A percentile compares a stretch with the other conserved stretches of the same genome.
Evolutionary conservation across 495 filamentous ascomycete species (phyloP).

Genomic region (Annulohypoxylon nitens): DNA sequence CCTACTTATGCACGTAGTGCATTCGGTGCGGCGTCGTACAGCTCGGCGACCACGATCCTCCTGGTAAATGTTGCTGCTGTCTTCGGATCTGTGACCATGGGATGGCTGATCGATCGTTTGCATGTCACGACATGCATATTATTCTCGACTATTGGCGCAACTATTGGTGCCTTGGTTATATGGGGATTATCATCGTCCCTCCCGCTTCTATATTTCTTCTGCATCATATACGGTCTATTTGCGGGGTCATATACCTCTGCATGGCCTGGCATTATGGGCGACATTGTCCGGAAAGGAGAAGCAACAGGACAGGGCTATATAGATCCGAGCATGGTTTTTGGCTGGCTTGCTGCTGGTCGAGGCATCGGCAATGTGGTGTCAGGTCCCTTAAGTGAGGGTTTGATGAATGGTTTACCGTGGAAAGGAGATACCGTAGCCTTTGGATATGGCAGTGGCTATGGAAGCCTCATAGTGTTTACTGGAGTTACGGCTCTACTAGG

Average conservation of each 20-base stretch:
- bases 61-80: slow-evolving; percentile 69
- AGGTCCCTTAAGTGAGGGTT: slow-evolving; percentile 67
- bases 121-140: slow-evolving; percentile 70
- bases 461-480: slow-evolving; percentile 68
- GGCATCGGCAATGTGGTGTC: slow-evolving; percentile 73
- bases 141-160: slow-evolving; percentile 68
- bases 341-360: slow-evolving; percentile 70
- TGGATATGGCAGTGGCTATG: slow-evolving; percentile 64
- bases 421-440: slow-evolving; percentile 45
- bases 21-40: slow-evolving; percentile 52
- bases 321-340: slow-evolving; percentile 53
- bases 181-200: slow-evolving; percentile 72
- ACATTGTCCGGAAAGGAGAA: slow-evolving; percentile 55
- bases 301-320: slow-evolving; percentile 37
- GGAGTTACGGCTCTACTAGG: slow-evolving; percentile 67
- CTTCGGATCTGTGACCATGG: slow-evolving; percentile 67
- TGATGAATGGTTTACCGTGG: slow-evolving; percentile 58
- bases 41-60: slow-evolving; percentile 63
- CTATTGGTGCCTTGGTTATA: slow-evolving; percentile 70
- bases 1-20: slow-evolving; percentile 61
- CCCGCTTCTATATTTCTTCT: slow-evolving; percentile 70
- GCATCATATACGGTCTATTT: slow-evolving; percentile 73
- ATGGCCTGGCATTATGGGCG: slow-evolving; percentile 69
- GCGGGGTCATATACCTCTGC: slow-evolving; percentile 71
- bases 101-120: slow-evolving; percentile 69